Conservation (phyloP, 306 rosid genomes). For the Rubus idaeus region DNA sequence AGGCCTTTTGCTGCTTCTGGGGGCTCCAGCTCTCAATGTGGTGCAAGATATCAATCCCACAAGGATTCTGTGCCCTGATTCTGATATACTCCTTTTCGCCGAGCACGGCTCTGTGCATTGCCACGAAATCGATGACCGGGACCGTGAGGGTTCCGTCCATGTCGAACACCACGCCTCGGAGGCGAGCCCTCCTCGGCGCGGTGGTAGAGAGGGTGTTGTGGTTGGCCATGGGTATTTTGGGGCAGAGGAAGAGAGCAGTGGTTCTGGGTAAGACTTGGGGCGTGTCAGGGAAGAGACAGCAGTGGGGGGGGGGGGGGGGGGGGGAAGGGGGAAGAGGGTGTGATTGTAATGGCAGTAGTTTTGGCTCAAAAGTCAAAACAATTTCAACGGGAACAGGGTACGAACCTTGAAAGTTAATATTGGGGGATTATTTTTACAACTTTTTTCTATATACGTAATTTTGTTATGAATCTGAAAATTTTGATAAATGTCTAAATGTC, state of each 20-base stretch:
- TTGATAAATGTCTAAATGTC: too few species aligned
- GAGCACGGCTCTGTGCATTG: conserved; percentile 84
- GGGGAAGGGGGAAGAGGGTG: too few species aligned
- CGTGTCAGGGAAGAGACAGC: too few species aligned
- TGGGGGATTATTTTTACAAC: too few species aligned
- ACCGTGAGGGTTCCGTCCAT: conserved; percentile 98
- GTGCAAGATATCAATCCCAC: conserved; percentile 77
- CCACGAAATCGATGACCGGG: conserved; percentile 77
- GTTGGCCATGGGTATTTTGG: conserved; percentile 43
- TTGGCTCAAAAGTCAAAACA: too few species aligned
- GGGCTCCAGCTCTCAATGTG: conserved; percentile 61
- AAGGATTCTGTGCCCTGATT: conserved; percentile 51
- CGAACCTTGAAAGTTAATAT: too few species aligned
- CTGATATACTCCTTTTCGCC: conserved; percentile 70
- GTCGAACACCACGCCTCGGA: conserved; percentile 86
- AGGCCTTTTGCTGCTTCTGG: conserved; percentile 59
- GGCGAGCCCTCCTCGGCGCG: conserved; percentile 45
- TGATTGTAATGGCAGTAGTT: too few species aligned
- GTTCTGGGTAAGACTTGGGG: conserved; percentile 23
- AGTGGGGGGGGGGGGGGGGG: too few species aligned
- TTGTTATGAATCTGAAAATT: too few species aligned
- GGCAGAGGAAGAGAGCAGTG: conserved; percentile 16
- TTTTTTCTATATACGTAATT: too few species aligned
- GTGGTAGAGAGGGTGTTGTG: not conserved
- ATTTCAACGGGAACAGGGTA: too few species aligned